These are phyloP conservation scores for Postia placenta DNA, from an alignment of 768 basidiomycete genomes.

Conservation along the genomic window DNA sequence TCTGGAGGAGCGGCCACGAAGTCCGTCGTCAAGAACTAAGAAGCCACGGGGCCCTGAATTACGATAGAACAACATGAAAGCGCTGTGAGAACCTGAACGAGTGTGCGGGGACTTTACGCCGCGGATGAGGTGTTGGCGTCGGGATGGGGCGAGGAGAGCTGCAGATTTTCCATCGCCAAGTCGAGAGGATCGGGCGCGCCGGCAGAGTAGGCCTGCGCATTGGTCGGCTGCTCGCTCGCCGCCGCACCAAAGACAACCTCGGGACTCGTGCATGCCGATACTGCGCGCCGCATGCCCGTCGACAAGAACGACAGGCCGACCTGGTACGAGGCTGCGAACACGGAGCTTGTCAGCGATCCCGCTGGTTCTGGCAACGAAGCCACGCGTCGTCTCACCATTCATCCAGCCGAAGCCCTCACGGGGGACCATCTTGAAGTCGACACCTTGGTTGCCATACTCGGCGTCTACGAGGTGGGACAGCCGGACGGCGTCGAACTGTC, in stretches of 20 bases:
- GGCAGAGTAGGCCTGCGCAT: slow-evolving; percentile 25
- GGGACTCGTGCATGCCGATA: slow-evolving; percentile 90
- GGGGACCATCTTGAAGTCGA: slow-evolving; percentile 97
- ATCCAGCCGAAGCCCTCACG: slow-evolving; percentile 99
- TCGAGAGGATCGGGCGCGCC: slow-evolving; percentile 30
- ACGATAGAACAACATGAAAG: background rate
- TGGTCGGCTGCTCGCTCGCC: slow-evolving; percentile 30
- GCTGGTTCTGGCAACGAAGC: background rate
- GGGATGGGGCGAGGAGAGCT: slow-evolving; percentile 15
- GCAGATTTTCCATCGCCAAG: slow-evolving; percentile 32
- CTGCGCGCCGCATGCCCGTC: slow-evolving; percentile 90
- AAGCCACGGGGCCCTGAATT: background rate
- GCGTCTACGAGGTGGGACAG: slow-evolving; percentile 95
- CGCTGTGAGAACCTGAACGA: background rate
- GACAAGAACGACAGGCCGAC: slow-evolving; percentile 94
- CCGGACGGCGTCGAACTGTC: slow-evolving; percentile 90
- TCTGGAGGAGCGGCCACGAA: background rate
- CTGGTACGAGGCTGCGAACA: slow-evolving; percentile 80
- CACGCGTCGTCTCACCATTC: slow-evolving; percentile 55
- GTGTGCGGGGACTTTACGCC: slow-evolving; percentile 3
- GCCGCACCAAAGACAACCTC: slow-evolving; percentile 73
- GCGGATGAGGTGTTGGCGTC: slow-evolving; percentile 1
- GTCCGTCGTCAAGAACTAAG: background rate
- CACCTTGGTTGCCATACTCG: slow-evolving; percentile 93
- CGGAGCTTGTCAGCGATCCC: background rate